Conservation (phyloP, 352 stramenopile species). For the Pythium graminicola region DNA sequence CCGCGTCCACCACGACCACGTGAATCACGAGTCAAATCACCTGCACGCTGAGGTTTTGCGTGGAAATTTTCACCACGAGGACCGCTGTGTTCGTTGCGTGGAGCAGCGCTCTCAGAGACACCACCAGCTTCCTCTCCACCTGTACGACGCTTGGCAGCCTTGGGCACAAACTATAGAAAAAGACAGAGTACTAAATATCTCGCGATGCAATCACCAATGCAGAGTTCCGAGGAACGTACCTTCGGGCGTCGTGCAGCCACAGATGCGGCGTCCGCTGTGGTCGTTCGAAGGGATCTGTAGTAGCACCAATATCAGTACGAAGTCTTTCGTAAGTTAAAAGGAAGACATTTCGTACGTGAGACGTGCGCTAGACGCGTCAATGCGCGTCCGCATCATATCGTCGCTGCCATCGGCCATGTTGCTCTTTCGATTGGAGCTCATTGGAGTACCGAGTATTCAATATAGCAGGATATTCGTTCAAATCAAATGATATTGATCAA, state of each 20-base stretch:
- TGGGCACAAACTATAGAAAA: constrained; percentile 57
- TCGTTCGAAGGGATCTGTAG: constrained; percentile 57
- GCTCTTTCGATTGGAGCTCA: constrained; percentile 8
- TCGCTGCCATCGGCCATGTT: constrained; percentile 32
- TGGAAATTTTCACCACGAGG: constrained; percentile 23
- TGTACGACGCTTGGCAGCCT: constrained; percentile 53
- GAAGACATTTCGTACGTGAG: constrained; percentile 41
- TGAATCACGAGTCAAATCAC: constrained; percentile 35
- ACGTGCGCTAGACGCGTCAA: constrained; percentile 58
- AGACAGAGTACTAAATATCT: background rate
- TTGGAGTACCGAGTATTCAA: constrained; percentile 19
- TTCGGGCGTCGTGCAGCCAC: constrained; percentile 46
- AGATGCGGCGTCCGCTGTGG: constrained; percentile 25
- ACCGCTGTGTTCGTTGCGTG: constrained; percentile 10
- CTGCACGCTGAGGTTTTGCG: constrained; percentile 31
- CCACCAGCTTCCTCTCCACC: constrained; percentile 20
- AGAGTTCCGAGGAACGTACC: constrained; percentile 18
- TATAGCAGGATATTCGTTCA: background rate
- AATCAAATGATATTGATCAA: background rate
- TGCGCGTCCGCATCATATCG: constrained; percentile 48
- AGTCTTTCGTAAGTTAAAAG: background rate
- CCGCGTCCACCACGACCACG: constrained; percentile 20
- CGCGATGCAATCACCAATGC: too few relatives aligned
- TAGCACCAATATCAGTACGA: background rate
- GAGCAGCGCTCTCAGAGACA: constrained; percentile 3